A percentile compares a stretch with the other conserved stretches of the same genome.
Evolutionary conservation across 441 rosid species (phyloP).

Genomic region (Populus hybrid): DNA sequence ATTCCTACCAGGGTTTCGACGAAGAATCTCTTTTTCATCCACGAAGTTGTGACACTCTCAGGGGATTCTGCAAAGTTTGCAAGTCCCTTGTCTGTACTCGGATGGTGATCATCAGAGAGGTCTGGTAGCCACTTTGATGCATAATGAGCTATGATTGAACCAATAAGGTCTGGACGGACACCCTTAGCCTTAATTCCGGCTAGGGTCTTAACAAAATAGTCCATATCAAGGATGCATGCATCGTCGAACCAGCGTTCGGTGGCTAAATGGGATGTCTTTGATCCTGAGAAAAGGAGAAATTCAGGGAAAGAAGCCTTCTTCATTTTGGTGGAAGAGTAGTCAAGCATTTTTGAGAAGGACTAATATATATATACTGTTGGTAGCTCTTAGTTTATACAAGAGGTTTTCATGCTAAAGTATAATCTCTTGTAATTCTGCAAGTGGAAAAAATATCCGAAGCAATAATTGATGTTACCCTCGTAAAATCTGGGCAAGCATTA

Average conservation of each 20-base stretch:
- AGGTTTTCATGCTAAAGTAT: not conserved
- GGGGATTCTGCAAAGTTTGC: conserved; percentile 35
- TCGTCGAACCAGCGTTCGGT: conserved; percentile 67
- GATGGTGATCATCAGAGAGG: conserved; percentile 30
- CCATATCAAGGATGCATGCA: conserved; percentile 75
- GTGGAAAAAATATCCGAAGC: not conserved
- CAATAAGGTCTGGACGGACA: conserved; percentile 77
- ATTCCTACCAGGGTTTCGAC: conserved; percentile 73
- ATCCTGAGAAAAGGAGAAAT: conserved; percentile 26
- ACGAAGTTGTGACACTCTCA: conserved; percentile 54
- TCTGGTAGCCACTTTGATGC: conserved; percentile 91
- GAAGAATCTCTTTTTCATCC: conserved; percentile 73
- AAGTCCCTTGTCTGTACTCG: conserved; percentile 13
- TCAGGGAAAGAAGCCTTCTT: conserved; percentile 38
- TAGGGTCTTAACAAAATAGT: conserved; percentile 73
- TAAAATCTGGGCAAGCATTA: too few species aligned
- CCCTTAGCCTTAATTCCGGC: conserved; percentile 74
- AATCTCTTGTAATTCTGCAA: not conserved
- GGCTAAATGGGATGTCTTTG: conserved; percentile 27
- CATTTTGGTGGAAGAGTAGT: conserved; percentile 23
- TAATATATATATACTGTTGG: not conserved
- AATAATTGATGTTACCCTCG: not conserved
- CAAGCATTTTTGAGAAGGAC: not conserved
- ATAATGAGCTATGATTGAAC: conserved; percentile 78
- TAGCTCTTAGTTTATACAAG: not conserved